Conservation (phyloP, 768 basidiomycete genomes). For the Serendipita sp. region DNA sequence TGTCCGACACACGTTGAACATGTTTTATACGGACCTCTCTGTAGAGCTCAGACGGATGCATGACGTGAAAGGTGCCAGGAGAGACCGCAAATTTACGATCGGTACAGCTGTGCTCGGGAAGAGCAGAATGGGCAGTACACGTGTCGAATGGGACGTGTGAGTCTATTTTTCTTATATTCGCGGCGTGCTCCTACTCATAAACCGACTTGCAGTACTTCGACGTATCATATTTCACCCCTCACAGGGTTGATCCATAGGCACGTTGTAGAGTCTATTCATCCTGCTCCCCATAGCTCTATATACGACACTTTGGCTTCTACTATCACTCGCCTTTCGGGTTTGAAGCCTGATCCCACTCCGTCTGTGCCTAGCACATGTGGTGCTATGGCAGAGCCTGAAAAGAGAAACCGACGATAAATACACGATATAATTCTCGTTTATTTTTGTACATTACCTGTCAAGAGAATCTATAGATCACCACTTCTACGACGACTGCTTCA, state of each 20-base stretch:
- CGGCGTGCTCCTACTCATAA: neutral
- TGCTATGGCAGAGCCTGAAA: neutral
- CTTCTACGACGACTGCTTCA: slow-evolving; percentile 5
- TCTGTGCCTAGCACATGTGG: neutral
- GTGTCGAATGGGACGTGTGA: slow-evolving; percentile 59
- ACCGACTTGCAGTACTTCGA: slow-evolving; percentile 36
- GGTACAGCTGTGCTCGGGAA: slow-evolving; percentile 39
- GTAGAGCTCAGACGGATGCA: slow-evolving; percentile 29
- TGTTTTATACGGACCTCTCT: slow-evolving; percentile 48
- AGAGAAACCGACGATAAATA: neutral
- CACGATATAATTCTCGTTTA: neutral
- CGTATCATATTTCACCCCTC: slow-evolving; percentile 53
- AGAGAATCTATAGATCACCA: neutral
- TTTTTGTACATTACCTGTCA: neutral
- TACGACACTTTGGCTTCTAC: slow-evolving; percentile 40
- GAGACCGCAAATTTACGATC: slow-evolving; percentile 25
- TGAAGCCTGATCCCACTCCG: neutral
- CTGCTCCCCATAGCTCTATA: slow-evolving; percentile 54
- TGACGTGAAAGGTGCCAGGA: slow-evolving; percentile 1
- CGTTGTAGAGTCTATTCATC: slow-evolving; percentile 57
- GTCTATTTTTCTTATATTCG: slow-evolving; percentile 16
- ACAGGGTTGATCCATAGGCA: slow-evolving; percentile 50
- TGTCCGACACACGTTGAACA: slow-evolving; percentile 56
- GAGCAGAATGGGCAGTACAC: slow-evolving; percentile 44
- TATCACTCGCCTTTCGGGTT: slow-evolving; percentile 15